Conservation (phyloP, 2,329 filamentous ascomycete species). For the Lojkania enalia region DNA sequence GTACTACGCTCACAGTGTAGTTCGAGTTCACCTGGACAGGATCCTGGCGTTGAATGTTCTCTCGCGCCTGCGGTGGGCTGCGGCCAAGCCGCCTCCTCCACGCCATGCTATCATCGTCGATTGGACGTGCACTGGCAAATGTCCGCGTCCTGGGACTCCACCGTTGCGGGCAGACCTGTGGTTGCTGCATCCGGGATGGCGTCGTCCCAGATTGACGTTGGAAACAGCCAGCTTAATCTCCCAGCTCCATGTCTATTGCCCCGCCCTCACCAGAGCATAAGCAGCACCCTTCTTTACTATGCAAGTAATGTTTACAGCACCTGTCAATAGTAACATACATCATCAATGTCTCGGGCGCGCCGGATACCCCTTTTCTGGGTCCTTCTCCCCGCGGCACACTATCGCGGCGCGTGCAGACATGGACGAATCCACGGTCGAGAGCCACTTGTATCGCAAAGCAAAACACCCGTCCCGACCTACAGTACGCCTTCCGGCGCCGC, state of each 20-base stretch:
- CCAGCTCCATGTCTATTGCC: too few relatives aligned
- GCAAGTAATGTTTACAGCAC: too few relatives aligned
- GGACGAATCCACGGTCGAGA: too few relatives aligned
- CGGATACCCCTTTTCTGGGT: not conserved
- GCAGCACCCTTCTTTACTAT: too few relatives aligned
- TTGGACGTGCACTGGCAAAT: too few relatives aligned
- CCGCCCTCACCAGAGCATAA: too few relatives aligned
- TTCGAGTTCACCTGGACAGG: not conserved
- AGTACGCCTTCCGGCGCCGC: constrained; percentile 1
- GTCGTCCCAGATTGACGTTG: too few relatives aligned
- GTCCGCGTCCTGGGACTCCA: not conserved
- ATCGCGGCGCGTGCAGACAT: not conserved
- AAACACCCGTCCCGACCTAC: constrained; percentile 4
- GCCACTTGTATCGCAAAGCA: too few relatives aligned
- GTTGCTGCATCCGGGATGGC: not conserved
- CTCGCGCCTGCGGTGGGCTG: not conserved
- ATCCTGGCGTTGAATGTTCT: not conserved
- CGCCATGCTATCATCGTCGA: not conserved
- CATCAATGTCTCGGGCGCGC: not conserved
- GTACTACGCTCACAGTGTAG: too few relatives aligned
- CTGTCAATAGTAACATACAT: not conserved
- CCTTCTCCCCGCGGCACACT: not conserved
- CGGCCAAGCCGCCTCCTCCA: not conserved
- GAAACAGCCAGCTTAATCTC: too few relatives aligned
- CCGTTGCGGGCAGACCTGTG: not conserved